Base-by-base conservation (phyloP, 2,329 filamentous ascomycete species). In the Diaporthe velutina region DNA sequence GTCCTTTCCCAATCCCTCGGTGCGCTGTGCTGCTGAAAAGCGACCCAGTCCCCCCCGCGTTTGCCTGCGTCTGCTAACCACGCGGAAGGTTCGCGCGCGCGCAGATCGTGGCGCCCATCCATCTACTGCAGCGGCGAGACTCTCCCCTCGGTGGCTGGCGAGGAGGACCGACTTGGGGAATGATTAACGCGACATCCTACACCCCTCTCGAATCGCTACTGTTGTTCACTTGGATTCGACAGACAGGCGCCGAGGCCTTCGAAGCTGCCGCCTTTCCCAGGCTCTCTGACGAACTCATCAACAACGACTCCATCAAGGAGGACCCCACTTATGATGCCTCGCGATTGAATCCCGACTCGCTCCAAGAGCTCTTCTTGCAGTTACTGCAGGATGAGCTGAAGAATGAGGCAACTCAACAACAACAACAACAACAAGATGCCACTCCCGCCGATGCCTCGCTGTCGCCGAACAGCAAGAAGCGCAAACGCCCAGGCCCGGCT, bases 301-400 rank as follows among this genome's bases (percentile, higher is more conserved):
- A 88, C 80, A 95, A 97, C 82, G 87, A 90, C 25, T 88, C 95
- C 76, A 88, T 98, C 81, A 92, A 90, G 79, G 88, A 92, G 80
- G 92, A 92, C 83, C 87, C 88, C 58, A 89, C 89, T 45, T 98
- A 93, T 85, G 93, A 98, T 87, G 88, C 90, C 78, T 86, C 88
- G 79, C 91, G 96, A 76, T 85, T 98, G 82, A 93, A 88, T 64
- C 91, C 95, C 10, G 94, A 96, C 83, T 91, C 95, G 57, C 87
- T 98, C 78, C 92, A 94, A 83, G 90, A 93, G 80, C 88, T 97
- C 70, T 98, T 97, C 83, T 85, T 95, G 78, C 89, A 91, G 72
- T 85, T 98, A 74, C 84, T 98, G 81, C 90, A 91, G 78, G 93
- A 97, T 78, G 95, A 97, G 83, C 83, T 92, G 77, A 90, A 85